phyloP scores from a whole-genome alignment of 1,284 basidiomycete genomes.

The Cryptococcus amylolentus region DNA sequence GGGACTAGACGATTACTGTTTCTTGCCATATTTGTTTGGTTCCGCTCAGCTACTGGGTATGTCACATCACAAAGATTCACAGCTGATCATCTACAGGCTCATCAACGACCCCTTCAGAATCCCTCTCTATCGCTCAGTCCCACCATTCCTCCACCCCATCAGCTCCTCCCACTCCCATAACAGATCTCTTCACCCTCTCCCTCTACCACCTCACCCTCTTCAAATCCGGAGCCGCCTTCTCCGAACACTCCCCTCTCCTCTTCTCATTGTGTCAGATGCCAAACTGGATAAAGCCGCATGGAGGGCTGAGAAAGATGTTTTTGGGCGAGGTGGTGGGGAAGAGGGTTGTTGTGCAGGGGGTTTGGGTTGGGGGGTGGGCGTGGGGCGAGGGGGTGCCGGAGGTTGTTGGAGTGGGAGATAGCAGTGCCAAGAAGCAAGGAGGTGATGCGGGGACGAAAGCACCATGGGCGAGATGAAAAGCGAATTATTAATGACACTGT shows the following conservation, averaged over 20 bases:
- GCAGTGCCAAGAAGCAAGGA: background rate
- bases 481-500: too few species aligned
- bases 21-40: constrained; percentile 87
- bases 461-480: too few species aligned
- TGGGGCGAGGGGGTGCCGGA: constrained; percentile 36
- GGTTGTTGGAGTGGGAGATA: background rate
- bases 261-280: constrained; percentile 81
- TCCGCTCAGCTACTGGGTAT: constrained; percentile 72
- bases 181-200: constrained; percentile 75
- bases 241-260: constrained; percentile 88
- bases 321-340: constrained; percentile 92
- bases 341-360: constrained; percentile 93
- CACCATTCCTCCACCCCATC: constrained; percentile 5
- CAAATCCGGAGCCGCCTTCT: constrained; percentile 75
- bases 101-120: constrained; percentile 23
- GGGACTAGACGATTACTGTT: constrained; percentile 93
- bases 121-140: constrained; percentile 23
- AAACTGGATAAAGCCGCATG: constrained; percentile 84
- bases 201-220: constrained; percentile 76
- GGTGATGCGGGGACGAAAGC: too few species aligned
- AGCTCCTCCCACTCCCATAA: constrained; percentile 35
- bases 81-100: constrained; percentile 15
- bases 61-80: constrained; percentile 5
- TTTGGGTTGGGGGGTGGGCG: constrained; percentile 70
- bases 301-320: constrained; percentile 93